These are phyloP conservation scores for Triticum monococcum DNA, from an alignment of 176 grass and related monocot genomes.

Conservation along the genomic window DNA sequence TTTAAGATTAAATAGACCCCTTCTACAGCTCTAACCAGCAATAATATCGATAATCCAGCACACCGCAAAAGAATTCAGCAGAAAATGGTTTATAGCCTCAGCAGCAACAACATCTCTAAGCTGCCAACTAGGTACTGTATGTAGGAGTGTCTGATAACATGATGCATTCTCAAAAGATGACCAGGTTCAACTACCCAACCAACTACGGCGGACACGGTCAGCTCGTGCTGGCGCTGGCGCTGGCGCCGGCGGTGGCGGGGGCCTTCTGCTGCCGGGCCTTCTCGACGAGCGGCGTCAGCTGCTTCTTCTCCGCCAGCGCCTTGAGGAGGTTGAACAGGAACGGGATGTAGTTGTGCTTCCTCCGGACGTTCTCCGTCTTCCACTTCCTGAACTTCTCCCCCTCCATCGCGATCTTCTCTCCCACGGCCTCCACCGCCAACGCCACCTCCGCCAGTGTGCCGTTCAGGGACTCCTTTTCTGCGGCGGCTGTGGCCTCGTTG, in stretches of 20 bases:
- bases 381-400: conserved; percentile 99
- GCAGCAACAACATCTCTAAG: conserved; percentile 11
- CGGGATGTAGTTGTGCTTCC: conserved; percentile 99
- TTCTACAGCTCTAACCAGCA: conserved; percentile 10
- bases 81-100: conserved; percentile 29
- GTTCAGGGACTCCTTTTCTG: conserved; percentile 41
- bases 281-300: conserved; percentile 75
- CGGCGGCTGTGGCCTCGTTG: background rate
- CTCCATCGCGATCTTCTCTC: conserved; percentile 84
- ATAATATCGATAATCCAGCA: conserved; percentile 5
- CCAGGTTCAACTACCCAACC: background rate
- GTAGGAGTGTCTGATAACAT: conserved; percentile 1
- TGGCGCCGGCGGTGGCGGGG: conserved; percentile 21
- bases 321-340: conserved; percentile 95
- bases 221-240: conserved; percentile 37
- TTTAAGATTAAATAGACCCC: background rate
- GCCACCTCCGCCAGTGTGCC: conserved; percentile 52
- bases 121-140: conserved; percentile 16
- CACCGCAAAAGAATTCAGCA: background rate
- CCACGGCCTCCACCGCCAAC: conserved; percentile 51
- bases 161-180: background rate
- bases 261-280: conserved; percentile 68
- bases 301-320: conserved; percentile 88
- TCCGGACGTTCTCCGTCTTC: conserved; percentile 84
- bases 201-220: background rate